phyloP scores from a whole-genome alignment of 129 eudicot species.

The Daucus carota region DNA sequence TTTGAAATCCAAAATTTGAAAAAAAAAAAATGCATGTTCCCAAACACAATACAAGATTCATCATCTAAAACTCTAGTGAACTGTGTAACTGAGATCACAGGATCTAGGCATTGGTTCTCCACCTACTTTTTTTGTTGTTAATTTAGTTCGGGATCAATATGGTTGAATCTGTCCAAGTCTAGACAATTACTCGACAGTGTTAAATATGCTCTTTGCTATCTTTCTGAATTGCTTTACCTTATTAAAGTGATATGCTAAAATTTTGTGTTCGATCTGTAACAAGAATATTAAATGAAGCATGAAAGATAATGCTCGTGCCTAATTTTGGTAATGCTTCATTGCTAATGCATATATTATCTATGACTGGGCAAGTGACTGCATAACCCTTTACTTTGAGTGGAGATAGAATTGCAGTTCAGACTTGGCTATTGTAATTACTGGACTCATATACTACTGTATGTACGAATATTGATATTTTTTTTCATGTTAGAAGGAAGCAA shows the following conservation, averaged over 20 bases:
- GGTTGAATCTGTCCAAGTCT: background rate
- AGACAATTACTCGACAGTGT: background rate
- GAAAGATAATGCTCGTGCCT: background rate
- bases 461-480: background rate
- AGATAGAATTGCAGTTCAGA: background rate
- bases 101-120: background rate
- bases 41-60: too few relatives aligned
- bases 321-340: background rate
- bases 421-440: background rate
- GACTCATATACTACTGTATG: background rate
- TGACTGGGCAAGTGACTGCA: background rate
- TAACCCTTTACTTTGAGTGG: background rate
- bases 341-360: background rate
- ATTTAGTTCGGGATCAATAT: background rate
- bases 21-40: too few relatives aligned
- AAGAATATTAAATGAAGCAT: background rate
- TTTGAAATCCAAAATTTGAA: too few relatives aligned
- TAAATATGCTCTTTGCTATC: background rate
- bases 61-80: background rate
- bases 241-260: background rate
- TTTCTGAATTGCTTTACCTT: background rate
- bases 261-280: background rate
- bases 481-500: background rate
- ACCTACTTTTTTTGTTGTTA: background rate
- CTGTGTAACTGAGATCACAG: background rate